Percentiles rank a stretch among this genome's conserved stretches.
Evolutionary conservation across 352 stramenopile species (phyloP).

Genomic region (Globisporangium solare): DNA sequence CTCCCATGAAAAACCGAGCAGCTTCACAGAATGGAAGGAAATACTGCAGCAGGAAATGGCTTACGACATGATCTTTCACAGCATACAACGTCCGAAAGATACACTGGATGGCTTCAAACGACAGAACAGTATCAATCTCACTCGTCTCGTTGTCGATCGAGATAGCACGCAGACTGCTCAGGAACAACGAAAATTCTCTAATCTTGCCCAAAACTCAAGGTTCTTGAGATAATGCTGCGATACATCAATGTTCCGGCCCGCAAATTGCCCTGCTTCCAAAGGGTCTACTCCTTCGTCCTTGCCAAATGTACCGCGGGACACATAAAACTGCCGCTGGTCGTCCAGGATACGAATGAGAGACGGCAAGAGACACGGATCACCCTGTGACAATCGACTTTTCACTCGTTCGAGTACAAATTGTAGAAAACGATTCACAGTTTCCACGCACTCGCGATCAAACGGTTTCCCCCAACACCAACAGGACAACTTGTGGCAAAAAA

Average conservation of each 20-base stretch:
- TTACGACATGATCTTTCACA: conserved; percentile 51
- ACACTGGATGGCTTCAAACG: conserved; percentile 53
- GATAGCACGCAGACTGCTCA: conserved; percentile 29
- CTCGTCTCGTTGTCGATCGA: conserved; percentile 4
- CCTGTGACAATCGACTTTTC: conserved; percentile 23
- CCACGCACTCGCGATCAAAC: conserved; percentile 25
- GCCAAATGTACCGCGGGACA: conserved; percentile 16
- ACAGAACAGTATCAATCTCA: conserved; percentile 18
- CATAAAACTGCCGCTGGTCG: conserved; percentile 54
- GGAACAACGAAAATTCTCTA: conserved; percentile 48
- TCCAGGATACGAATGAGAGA: conserved; percentile 57
- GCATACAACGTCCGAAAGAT: conserved; percentile 52
- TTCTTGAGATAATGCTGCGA: conserved; percentile 43
- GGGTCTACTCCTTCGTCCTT: conserved; percentile 2
- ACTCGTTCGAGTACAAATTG: conserved; percentile 35
- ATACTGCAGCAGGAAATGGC: conserved; percentile 35
- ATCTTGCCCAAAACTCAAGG: conserved; percentile 45
- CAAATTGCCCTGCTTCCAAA: conserved; percentile 1
- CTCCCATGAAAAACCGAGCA: conserved; percentile 24
- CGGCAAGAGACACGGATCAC: conserved; percentile 34
- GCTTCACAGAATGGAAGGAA: conserved; percentile 28
- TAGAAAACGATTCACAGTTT: conserved; percentile 42
- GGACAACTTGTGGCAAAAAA: conserved; percentile 54
- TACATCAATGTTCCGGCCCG: conserved; percentile 17
- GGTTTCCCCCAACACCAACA: conserved; percentile 38